Percentiles rank a stretch among this genome's conserved stretches.
Conservation (phyloP, 2,329 filamentous ascomycete species). For the Helminthosporium solani region DNA sequence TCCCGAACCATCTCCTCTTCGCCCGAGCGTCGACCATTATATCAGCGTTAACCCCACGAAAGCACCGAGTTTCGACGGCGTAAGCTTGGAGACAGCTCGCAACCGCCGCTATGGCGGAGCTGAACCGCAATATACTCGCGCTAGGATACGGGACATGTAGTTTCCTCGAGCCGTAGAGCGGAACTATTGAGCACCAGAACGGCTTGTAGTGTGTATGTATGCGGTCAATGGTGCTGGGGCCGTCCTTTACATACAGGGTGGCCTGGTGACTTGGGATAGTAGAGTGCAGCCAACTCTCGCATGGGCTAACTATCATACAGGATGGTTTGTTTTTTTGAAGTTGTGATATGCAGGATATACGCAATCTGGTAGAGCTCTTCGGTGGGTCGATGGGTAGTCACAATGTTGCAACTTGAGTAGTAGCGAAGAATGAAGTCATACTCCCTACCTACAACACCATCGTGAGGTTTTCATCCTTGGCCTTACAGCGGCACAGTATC, state of each 20-base stretch:
- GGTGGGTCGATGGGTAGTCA: too few relatives aligned
- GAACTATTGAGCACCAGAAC: background rate
- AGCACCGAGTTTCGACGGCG: slow-evolving; percentile 24
- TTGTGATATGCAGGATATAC: too few relatives aligned
- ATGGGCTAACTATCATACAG: too few relatives aligned
- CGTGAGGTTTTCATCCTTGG: background rate
- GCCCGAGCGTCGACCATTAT: slow-evolving; percentile 15
- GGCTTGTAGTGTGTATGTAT: background rate
- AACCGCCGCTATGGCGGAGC: slow-evolving; percentile 28
- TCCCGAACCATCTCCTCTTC: slow-evolving; percentile 4
- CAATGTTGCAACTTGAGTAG: too few relatives aligned
- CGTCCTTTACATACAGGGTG: background rate
- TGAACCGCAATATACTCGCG: slow-evolving; percentile 24
- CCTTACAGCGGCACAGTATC: background rate
- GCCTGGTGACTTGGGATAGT: background rate
- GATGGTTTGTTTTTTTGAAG: background rate
- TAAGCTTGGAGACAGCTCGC: slow-evolving; percentile 26
- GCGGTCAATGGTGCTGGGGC: background rate
- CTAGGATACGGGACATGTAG: slow-evolving; percentile 11
- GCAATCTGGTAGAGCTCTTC: too few relatives aligned
- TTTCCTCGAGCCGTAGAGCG: slow-evolving; percentile 7
- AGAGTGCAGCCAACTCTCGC: too few relatives aligned
- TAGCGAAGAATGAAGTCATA: too few relatives aligned
- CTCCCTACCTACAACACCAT: background rate
- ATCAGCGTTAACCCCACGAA: slow-evolving; percentile 8